Base-by-base conservation (phyloP, 192 early-diverging fungal genomes). In the Gaertneriomyces sp. region DNA sequence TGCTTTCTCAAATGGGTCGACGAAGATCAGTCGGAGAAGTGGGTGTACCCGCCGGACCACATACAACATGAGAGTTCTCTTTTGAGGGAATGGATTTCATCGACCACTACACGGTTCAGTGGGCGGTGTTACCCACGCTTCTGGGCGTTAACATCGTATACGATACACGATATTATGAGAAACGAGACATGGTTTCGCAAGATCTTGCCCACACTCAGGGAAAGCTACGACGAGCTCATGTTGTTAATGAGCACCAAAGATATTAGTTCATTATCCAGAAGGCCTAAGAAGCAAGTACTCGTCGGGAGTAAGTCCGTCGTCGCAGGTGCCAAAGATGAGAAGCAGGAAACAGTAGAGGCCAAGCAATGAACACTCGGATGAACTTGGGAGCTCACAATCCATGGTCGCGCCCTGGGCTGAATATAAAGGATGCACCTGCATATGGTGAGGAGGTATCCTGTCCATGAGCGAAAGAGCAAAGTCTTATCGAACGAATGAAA, bases 181-280 rank as follows among this genome's bases (percentile, higher is more conserved):
- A 65, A 43, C 44, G 12, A 43, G 25, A 10, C 8, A 43, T 65
- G 63, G 63, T 65, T 65, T 40, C 4, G 17, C 25, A 53, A 51
- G 10, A 45, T 63, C 6, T 17, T 12, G 50, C 47, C 47, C 8
- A 14, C 42, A 40, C 25, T 63, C 38, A 11, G 39, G 49, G 19
- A 17, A 14, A 45, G 43, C n/a, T 45, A 61, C 45, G 43, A n/a
- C 6, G 61, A 33, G 45, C 38, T 63, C 12, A 49, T 49, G 47
- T 49, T 49, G 47, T 33, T 33, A 33, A 33, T 33, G 25, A 33
- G 25, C 25, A 33, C 25, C 25, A 33, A 33, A 33, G 25, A 33
- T 33, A 33, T 33, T 33, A 33, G 25, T 33, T 33, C 25, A 0
- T 33, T 33, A 33, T 33, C 25, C 25, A 33, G 0, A 2, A 33